Conservation (phyloP, 2,329 filamentous ascomycete species). For the Lecanicillium sp. region DNA sequence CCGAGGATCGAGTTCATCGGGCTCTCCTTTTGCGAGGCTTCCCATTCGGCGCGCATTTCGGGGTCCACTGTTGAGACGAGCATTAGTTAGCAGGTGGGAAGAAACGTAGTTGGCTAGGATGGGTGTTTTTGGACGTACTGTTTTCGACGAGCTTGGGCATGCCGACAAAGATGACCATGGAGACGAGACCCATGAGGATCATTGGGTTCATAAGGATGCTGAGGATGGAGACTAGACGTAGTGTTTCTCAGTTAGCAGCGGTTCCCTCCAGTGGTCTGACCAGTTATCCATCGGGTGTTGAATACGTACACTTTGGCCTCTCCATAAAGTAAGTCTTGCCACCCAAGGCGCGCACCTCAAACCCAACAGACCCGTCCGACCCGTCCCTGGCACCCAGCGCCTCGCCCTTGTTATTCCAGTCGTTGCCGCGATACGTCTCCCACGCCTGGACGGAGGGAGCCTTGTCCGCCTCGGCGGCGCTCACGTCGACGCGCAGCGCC, state of each 20-base stretch:
- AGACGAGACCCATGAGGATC: conserved; percentile 85
- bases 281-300: not conserved
- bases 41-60: conserved; percentile 89
- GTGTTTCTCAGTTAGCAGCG: too few relatives aligned
- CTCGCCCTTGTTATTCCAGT: conserved; percentile 82
- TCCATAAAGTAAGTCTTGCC: conserved; percentile 71
- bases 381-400: conserved; percentile 34
- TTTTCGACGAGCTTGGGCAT: conserved; percentile 96
- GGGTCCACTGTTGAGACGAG: conserved; percentile 71
- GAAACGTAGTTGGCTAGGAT: not conserved
- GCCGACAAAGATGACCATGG: conserved; percentile 76
- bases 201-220: conserved; percentile 88
- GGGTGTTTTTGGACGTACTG: conserved; percentile 52
- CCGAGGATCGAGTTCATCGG: conserved; percentile 52
- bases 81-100: not conserved
- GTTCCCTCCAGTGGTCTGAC: too few relatives aligned
- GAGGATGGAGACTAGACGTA: conserved; percentile 60
- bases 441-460: conserved; percentile 48
- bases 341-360: conserved; percentile 56
- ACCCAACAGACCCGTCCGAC: conserved; percentile 25
- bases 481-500: conserved; percentile 72
- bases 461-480: conserved; percentile 11
- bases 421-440: conserved; percentile 83
- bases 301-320: conserved; percentile 62
- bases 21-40: conserved; percentile 75